These are phyloP conservation scores for Lunasporangiospora selenospora DNA, from an alignment of 192 early-diverging fungal species.

Conservation along the genomic window DNA sequence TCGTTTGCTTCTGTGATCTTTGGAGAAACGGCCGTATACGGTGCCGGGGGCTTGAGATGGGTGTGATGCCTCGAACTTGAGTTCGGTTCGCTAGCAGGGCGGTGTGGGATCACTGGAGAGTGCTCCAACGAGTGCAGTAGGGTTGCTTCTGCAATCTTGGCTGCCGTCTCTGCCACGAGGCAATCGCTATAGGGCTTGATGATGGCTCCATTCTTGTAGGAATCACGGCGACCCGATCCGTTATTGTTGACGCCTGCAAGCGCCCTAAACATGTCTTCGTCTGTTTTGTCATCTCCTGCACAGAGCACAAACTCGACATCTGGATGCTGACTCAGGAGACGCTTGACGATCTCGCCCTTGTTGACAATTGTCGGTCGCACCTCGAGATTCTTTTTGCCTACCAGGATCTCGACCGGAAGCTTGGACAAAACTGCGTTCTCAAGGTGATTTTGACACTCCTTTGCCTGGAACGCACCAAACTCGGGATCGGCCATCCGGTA, in stretches of 20 bases:
- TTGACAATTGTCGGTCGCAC: constrained; percentile 92
- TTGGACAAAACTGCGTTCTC: constrained; percentile 92
- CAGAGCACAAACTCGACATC: constrained; percentile 91
- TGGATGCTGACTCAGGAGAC: constrained; percentile 67
- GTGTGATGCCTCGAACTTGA: background rate
- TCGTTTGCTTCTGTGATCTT: too few relatives aligned
- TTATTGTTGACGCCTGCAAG: constrained; percentile 41
- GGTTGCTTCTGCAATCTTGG: constrained; percentile 33
- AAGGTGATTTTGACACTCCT: constrained; percentile 96
- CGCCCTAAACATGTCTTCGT: constrained; percentile 96
- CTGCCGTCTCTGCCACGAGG: constrained; percentile 27
- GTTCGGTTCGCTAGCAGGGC: background rate
- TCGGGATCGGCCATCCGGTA: constrained; percentile 94
- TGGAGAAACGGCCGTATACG: background rate
- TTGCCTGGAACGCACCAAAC: constrained; percentile 95
- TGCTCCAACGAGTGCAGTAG: constrained; percentile 18
- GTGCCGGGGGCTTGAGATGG: constrained; percentile 10
- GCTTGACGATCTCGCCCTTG: constrained; percentile 97
- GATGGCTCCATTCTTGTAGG: constrained; percentile 4
- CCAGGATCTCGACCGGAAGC: constrained; percentile 91
- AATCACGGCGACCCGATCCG: constrained; percentile 3
- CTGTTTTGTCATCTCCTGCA: constrained; percentile 97
- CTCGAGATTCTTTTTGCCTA: constrained; percentile 97
- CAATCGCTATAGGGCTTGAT: constrained; percentile 26
- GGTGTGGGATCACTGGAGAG: background rate